Evolutionary conservation across 73 alveolate species (phyloP).

Genomic region (Paramecium pentaurelia): DNA sequence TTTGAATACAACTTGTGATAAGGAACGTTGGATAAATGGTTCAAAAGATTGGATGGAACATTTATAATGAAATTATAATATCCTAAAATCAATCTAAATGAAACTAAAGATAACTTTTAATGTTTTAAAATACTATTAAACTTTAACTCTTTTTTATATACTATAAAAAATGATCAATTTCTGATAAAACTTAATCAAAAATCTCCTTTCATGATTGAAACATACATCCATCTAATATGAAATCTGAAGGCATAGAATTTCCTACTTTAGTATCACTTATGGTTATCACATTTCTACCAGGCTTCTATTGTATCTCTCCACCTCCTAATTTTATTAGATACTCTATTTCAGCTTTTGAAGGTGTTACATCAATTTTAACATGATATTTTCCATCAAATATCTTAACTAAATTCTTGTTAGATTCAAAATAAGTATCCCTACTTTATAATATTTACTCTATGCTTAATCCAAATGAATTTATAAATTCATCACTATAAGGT

Average conservation of each 20-base stretch:
- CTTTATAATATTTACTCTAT: neutral
- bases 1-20: conserved; percentile 83
- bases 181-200: neutral
- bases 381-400: neutral
- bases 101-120: neutral
- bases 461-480: neutral
- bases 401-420: neutral
- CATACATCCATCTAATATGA: conserved; percentile 7
- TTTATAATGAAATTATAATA: conserved; percentile 45
- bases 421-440: neutral
- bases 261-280: neutral
- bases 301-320: neutral
- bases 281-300: neutral
- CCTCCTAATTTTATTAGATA: conserved; percentile 23
- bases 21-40: conserved; percentile 87
- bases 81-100: neutral
- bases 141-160: too few relatives aligned
- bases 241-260: neutral
- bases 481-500: conserved; percentile 4
- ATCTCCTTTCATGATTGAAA: neutral
- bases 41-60: conserved; percentile 93
- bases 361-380: neutral
- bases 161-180: neutral
- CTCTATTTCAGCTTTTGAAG: conserved; percentile 13
- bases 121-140: neutral